phyloP scores from a whole-genome alignment of 345 rosid genomes.

The Eutrema japonicum region DNA sequence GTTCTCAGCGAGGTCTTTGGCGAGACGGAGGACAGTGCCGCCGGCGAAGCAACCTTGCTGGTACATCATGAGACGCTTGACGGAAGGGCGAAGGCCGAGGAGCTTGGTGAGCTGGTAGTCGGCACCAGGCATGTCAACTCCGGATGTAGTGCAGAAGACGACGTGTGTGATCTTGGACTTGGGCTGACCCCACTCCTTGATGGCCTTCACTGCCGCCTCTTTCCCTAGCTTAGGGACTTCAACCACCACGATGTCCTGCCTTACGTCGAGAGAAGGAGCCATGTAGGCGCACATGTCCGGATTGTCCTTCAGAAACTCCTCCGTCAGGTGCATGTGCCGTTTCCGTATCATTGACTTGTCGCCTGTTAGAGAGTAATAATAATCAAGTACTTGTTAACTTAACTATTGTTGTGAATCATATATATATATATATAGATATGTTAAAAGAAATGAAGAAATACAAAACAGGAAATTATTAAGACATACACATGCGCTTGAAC shows the following conservation, averaged over 20 bases:
- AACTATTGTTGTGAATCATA: neutral
- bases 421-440: neutral
- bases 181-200: constrained; percentile 87
- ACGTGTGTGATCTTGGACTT: constrained; percentile 85
- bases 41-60: constrained; percentile 81
- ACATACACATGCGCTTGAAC: constrained; percentile 77
- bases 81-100: constrained; percentile 75
- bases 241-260: constrained; percentile 82
- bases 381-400: neutral
- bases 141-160: constrained; percentile 82
- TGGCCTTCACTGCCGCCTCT: constrained; percentile 76
- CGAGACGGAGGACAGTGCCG: constrained; percentile 82
- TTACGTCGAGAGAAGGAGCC: constrained; percentile 72
- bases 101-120: constrained; percentile 92
- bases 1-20: constrained; percentile 83
- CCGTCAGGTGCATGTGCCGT: constrained; percentile 70
- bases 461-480: neutral
- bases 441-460: neutral
- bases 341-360: constrained; percentile 71
- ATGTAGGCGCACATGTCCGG: constrained; percentile 63
- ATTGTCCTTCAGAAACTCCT: constrained; percentile 67
- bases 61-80: constrained; percentile 75
- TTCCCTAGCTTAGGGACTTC: constrained; percentile 82
- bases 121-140: constrained; percentile 94
- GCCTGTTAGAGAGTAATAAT: constrained; percentile 45